These are phyloP conservation scores for Fusarium nanum DNA, from an alignment of 2,329 filamentous ascomycete species.

Conservation along the genomic window DNA sequence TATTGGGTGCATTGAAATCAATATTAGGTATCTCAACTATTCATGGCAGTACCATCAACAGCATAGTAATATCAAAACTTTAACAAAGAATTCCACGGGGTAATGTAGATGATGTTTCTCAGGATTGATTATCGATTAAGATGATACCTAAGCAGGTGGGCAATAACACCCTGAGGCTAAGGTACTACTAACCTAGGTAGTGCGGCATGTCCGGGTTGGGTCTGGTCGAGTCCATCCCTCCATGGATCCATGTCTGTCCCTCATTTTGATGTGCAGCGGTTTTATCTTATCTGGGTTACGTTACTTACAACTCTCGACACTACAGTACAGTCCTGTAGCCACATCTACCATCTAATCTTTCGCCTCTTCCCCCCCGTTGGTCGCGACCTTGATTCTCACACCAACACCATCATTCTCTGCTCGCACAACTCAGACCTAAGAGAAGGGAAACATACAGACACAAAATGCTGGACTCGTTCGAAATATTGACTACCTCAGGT, in stretches of 20 bases:
- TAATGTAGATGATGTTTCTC: neutral
- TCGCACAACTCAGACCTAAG: slow-evolving; percentile 3
- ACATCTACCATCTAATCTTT: slow-evolving; percentile 38
- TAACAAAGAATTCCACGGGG: neutral
- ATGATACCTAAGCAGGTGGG: neutral
- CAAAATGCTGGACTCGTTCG: slow-evolving; percentile 93
- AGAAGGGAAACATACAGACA: slow-evolving; percentile 31
- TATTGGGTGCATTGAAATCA: neutral
- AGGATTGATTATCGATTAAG: slow-evolving; percentile 1
- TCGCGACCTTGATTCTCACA: slow-evolving; percentile 21
- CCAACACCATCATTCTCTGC: slow-evolving; percentile 17
- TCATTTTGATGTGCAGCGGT: slow-evolving; percentile 26
- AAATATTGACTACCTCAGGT: slow-evolving; percentile 94
- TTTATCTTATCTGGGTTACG: slow-evolving; percentile 29
- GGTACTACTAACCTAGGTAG: slow-evolving; percentile 9
- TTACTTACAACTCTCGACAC: slow-evolving; percentile 1
- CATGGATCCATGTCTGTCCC: slow-evolving; percentile 2
- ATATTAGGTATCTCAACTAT: neutral
- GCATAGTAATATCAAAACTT: neutral
- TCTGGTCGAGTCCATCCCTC: slow-evolving; percentile 3
- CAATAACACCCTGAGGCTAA: no score
- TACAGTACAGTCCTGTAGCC: slow-evolving; percentile 35
- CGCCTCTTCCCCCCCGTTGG: slow-evolving; percentile 23
- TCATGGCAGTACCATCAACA: neutral
- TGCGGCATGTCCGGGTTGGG: slow-evolving; percentile 40